Percentiles rank a stretch among this genome's conserved stretches.
phyloP scores from a whole-genome alignment of 2,329 filamentous ascomycete species.

The Trichoderma guizhouense region DNA sequence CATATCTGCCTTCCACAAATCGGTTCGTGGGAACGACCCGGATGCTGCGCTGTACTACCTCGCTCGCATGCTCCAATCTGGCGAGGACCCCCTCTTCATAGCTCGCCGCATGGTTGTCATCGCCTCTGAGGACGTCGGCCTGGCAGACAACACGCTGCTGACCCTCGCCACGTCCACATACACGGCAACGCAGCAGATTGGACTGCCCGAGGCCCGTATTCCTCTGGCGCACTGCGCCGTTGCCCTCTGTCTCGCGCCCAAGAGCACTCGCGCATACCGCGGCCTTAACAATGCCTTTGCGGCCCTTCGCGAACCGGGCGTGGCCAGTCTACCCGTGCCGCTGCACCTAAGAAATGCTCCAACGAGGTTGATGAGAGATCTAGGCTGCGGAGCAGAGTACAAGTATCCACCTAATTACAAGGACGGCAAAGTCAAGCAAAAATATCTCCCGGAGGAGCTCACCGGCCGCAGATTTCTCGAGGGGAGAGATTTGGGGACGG shows the following conservation, averaged over 20 bases:
- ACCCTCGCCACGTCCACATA: conserved; percentile 82
- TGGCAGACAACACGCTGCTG: conserved; percentile 82
- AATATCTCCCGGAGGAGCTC: conserved; percentile 81
- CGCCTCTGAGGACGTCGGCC: conserved; percentile 87
- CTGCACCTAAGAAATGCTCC: conserved; percentile 89
- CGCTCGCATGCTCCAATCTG: conserved; percentile 90
- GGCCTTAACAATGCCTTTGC: conserved; percentile 76
- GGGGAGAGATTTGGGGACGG: conserved; percentile 72
- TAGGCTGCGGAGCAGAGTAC: conserved; percentile 87
- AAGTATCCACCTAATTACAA: conserved; percentile 94
- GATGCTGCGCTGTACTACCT: conserved; percentile 94
- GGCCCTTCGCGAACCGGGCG: conserved; percentile 76
- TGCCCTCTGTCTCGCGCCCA: conserved; percentile 74
- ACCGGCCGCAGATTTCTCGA: conserved; percentile 72
- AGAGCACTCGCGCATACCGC: conserved; percentile 84
- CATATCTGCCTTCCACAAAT: conserved; percentile 96
- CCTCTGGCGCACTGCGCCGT: conserved; percentile 84
- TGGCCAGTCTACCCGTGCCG: conserved; percentile 78
- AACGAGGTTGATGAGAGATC: conserved; percentile 85
- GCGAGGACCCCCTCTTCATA: conserved; percentile 90
- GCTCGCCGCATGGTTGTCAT: conserved; percentile 92
- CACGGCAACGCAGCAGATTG: conserved; percentile 85
- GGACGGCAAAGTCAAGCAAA: conserved; percentile 77
- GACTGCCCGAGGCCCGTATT: conserved; percentile 91
- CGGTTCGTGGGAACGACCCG: conserved; percentile 79